Conservation (phyloP, 768 basidiomycete genomes). For the Suillus alpinus region DNA sequence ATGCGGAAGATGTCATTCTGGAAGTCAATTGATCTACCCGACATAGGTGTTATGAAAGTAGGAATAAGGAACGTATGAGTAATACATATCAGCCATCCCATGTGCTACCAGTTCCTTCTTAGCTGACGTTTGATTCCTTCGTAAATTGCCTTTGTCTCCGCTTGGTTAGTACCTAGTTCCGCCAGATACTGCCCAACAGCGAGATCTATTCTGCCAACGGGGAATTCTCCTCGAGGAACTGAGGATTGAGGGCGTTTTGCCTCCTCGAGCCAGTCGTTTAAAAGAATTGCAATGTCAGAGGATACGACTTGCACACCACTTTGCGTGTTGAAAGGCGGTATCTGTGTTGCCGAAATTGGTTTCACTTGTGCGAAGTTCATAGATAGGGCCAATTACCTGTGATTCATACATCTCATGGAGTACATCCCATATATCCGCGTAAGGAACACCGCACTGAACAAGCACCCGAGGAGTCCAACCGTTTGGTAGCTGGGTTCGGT, state of each 20-base stretch:
- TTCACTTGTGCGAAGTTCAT: background rate
- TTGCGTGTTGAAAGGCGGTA: slow-evolving; percentile 82
- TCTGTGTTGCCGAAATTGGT: slow-evolving; percentile 36
- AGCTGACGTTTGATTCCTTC: slow-evolving; percentile 72
- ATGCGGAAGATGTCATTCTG: slow-evolving; percentile 78
- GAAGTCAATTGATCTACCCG: slow-evolving; percentile 53
- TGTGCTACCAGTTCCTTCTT: slow-evolving; percentile 61
- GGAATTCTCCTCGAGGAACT: slow-evolving; percentile 62
- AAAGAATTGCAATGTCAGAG: slow-evolving; percentile 76
- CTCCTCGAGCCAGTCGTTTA: slow-evolving; percentile 78
- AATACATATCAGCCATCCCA: background rate
- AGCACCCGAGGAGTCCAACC: slow-evolving; percentile 86
- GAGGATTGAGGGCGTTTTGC: slow-evolving; percentile 72
- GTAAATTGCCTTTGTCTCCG: slow-evolving; percentile 62
- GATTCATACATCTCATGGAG: slow-evolving; percentile 87
- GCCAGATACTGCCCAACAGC: slow-evolving; percentile 72
- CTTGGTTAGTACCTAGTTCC: slow-evolving; percentile 61
- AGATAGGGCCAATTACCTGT: slow-evolving; percentile 51
- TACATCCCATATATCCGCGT: slow-evolving; percentile 79
- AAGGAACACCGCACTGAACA: slow-evolving; percentile 78
- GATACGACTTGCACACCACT: slow-evolving; percentile 77
- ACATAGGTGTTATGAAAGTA: background rate
- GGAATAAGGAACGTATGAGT: background rate
- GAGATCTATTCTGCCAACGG: slow-evolving; percentile 71
- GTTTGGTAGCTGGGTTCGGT: slow-evolving; percentile 53